Percentiles rank a stretch among this genome's conserved stretches.
Conservation (phyloP, 306 rosid genomes). For the Dryas drummondii region DNA sequence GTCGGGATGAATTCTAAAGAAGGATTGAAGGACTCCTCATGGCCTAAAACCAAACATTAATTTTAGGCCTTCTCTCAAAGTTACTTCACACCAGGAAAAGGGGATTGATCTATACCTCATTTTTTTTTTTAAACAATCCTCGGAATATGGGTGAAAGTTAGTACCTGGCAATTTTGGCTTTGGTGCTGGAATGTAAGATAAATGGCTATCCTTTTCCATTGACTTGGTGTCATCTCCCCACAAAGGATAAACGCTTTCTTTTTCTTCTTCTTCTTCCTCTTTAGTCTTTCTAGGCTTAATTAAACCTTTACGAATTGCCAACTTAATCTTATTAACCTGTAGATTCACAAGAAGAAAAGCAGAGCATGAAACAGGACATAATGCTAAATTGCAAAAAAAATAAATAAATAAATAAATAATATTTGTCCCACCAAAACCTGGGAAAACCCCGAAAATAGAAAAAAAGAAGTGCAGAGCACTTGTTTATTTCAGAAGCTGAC, state of each 20-base stretch:
- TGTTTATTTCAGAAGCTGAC: background rate
- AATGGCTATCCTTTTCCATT: constrained; percentile 58
- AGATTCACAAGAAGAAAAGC: constrained; percentile 23
- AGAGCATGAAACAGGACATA: constrained; percentile 23
- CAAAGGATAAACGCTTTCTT: constrained; percentile 57
- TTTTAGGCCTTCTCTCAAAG: constrained; percentile 17
- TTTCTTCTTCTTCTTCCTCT: constrained; percentile 70
- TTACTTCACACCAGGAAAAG: background rate
- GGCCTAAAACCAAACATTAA: constrained; percentile 46
- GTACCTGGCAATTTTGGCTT: constrained; percentile 88
- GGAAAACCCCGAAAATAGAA: background rate
- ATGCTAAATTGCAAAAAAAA: background rate
- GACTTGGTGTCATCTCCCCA: constrained; percentile 85
- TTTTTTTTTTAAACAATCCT: constrained; percentile 2
- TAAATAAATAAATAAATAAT: background rate
- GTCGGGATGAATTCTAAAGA: constrained; percentile 88
- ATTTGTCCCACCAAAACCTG: background rate
- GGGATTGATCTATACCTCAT: constrained; percentile 1
- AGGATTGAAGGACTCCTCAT: constrained; percentile 94
- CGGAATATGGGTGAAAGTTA: constrained; percentile 4
- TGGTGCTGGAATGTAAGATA: constrained; percentile 90
- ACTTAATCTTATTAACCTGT: constrained; percentile 72
- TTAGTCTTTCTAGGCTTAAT: constrained; percentile 74
- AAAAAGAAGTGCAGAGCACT: background rate
- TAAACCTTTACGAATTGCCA: constrained; percentile 79